Evolutionary conservation across 1,284 basidiomycete species (phyloP).

Genomic region (Microbotryum violaceum): DNA sequence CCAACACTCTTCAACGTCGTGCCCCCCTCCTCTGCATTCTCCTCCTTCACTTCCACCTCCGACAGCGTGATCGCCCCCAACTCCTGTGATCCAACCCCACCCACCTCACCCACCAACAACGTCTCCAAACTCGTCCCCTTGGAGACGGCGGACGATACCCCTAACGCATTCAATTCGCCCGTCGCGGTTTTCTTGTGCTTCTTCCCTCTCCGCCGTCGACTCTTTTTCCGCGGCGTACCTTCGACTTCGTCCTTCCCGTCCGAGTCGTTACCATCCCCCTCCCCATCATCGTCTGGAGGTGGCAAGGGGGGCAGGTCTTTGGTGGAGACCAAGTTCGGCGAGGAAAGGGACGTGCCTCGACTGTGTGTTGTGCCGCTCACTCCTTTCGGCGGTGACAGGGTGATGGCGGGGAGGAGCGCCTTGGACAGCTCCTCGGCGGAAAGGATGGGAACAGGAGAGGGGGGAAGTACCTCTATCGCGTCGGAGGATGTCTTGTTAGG

Average conservation of each 20-base stretch:
- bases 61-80: not conserved
- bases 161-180: not conserved
- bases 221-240: constrained; percentile 47
- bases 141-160: not conserved
- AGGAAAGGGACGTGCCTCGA: not conserved
- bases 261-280: constrained; percentile 42
- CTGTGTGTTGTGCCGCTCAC: too few species aligned
- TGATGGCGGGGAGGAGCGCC: too few species aligned
- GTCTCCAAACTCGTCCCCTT: not conserved
- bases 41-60: constrained; percentile 9
- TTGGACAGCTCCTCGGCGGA: too few species aligned
- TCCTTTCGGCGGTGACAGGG: too few species aligned
- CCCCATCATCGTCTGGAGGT: constrained; percentile 52
- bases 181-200: constrained; percentile 8
- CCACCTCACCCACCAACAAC: too few species aligned
- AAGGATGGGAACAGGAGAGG: too few species aligned
- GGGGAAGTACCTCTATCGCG: too few species aligned
- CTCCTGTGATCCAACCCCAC: not conserved
- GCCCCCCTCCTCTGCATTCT: not conserved
- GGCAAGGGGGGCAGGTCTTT: constrained; percentile 28
- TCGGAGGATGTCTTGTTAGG: too few species aligned
- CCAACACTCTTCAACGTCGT: not conserved
- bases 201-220: constrained; percentile 45
- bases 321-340: not conserved
- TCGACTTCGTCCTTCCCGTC: constrained; percentile 42